Evolutionary conservation across 1,284 basidiomycete species (phyloP).

Genomic region (Cutaneotrichosporon sp.): DNA sequence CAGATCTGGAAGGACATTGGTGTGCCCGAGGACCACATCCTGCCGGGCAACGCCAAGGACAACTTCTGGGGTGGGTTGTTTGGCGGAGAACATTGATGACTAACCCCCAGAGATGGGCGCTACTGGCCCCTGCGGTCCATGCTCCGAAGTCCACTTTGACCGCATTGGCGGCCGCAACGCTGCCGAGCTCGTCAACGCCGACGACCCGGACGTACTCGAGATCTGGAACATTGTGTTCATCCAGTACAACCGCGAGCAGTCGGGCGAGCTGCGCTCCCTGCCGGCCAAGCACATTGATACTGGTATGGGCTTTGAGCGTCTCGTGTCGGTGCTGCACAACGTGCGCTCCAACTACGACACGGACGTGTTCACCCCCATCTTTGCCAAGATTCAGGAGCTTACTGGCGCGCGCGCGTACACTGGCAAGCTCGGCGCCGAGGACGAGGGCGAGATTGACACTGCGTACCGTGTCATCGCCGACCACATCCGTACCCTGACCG

Average conservation of each 20-base stretch:
- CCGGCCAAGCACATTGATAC: constrained; percentile 96
- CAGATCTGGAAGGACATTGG: constrained; percentile 83
- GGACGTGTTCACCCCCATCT: constrained; percentile 88
- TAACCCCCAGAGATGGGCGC: constrained; percentile 81
- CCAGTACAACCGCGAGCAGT: constrained; percentile 92
- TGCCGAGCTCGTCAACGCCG: constrained; percentile 84
- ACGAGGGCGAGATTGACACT: constrained; percentile 90
- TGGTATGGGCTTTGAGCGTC: constrained; percentile 96
- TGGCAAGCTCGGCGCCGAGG: constrained; percentile 89
- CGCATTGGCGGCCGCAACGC: constrained; percentile 87
- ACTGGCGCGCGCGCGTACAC: constrained; percentile 81
- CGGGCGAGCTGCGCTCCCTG: constrained; percentile 71
- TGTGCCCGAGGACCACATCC: constrained; percentile 79
- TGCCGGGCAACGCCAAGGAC: constrained; percentile 92
- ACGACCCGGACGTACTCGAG: constrained; percentile 95
- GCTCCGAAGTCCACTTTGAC: constrained; percentile 96
- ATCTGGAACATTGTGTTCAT: constrained; percentile 99
- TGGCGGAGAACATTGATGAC: constrained; percentile 3
- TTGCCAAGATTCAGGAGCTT: constrained; percentile 78
- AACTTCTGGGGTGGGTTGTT: constrained; percentile 91
- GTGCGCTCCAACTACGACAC: constrained; percentile 96
- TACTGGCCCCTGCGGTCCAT: constrained; percentile 95
- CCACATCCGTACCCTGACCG: constrained; percentile 90
- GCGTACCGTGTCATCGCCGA: constrained; percentile 97
- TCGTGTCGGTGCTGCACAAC: constrained; percentile 90